Base-by-base conservation (phyloP, 2,329 filamentous ascomycete species). In the Emericellopsis cladophorae region DNA sequence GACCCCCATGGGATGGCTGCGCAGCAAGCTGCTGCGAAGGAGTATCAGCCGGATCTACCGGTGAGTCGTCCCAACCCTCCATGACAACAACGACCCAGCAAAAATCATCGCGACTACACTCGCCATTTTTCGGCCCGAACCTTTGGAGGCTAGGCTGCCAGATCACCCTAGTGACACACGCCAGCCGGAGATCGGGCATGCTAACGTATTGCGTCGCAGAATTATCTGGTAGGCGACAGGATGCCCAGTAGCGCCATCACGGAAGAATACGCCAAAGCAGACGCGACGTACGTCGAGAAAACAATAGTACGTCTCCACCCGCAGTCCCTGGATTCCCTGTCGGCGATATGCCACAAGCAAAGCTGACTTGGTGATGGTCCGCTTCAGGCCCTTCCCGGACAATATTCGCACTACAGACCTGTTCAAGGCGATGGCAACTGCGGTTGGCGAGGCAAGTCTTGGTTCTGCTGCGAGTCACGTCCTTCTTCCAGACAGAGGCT, bases 401-500 rank as follows among this genome's bases (percentile, higher is more conserved):
- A 82, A 42, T 95, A 94, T 60, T 84, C 86, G 16, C 81, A 88
- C 57, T 95, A 90, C 56, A 85, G 92, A 42, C 81, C 81, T 10
- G 79, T 95, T 58, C 81, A 84, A 60, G 90, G 92, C 40, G 90
- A 96, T 64, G 92, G 92, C 44, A 93, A 94, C 58, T 96, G 92
- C 63, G 92, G 90, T 54, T 96, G 92, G 90, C 78, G 90, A 81
- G 92, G 90, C 95, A 72, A 68, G 80, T 66, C n/a, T 37, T 21
- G 18, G 18, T 21, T 21, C 18, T 21, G 18, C 4, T 5, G 18
- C 18, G 18, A 21, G 18, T 21, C 18, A 5, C 18, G 18, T 21
- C 18, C 18, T 21, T 21, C 18, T 21, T 21, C 18, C 18, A 21
- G 18, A 21, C 18, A 5, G 18, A 5, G 18, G 3, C 18, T 21